These are phyloP conservation scores for Fomes fomentarius DNA, from an alignment of 1,284 basidiomycete genomes.

Conservation along the genomic window DNA sequence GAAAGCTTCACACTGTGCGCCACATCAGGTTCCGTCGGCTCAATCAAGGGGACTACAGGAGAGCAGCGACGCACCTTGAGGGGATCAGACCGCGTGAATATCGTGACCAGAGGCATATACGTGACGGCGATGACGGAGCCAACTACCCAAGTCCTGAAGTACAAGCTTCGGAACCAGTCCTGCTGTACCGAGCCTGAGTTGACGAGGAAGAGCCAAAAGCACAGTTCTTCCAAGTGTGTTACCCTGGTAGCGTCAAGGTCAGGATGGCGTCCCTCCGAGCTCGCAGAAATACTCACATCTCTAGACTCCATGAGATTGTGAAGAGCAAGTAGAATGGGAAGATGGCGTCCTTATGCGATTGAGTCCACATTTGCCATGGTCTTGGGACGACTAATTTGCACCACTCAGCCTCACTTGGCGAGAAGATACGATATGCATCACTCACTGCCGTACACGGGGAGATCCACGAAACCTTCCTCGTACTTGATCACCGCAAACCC, in stretches of 20 bases:
- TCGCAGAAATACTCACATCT: slow-evolving; percentile 56
- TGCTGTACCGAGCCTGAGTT: slow-evolving; percentile 61
- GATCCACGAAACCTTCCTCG: slow-evolving; percentile 55
- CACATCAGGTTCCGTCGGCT: not conserved
- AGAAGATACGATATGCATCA: slow-evolving; percentile 3
- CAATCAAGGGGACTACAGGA: not conserved
- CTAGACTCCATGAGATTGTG: slow-evolving; percentile 67
- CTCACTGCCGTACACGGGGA: slow-evolving; percentile 56
- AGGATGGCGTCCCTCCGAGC: not conserved
- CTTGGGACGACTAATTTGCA: slow-evolving; percentile 58
- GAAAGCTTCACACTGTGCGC: slow-evolving; percentile 62
- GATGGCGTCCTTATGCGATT: slow-evolving; percentile 47
- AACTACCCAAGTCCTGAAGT: slow-evolving; percentile 70
- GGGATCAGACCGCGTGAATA: slow-evolving; percentile 59
- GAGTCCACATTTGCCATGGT: slow-evolving; percentile 61
- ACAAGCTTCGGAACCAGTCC: slow-evolving; percentile 75
- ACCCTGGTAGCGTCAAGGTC: slow-evolving; percentile 47
- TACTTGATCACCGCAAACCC: slow-evolving; percentile 76
- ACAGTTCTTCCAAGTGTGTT: slow-evolving; percentile 80
- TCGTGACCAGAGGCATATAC: slow-evolving; percentile 71
- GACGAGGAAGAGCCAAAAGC: slow-evolving; percentile 81
- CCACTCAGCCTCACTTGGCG: not conserved
- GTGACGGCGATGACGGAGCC: slow-evolving; percentile 63
- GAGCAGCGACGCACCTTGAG: slow-evolving; percentile 48
- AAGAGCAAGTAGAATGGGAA: slow-evolving; percentile 67